These are phyloP conservation scores for Aschersonia sp. DNA, from an alignment of 2,329 filamentous ascomycete species.

Conservation along the genomic window DNA sequence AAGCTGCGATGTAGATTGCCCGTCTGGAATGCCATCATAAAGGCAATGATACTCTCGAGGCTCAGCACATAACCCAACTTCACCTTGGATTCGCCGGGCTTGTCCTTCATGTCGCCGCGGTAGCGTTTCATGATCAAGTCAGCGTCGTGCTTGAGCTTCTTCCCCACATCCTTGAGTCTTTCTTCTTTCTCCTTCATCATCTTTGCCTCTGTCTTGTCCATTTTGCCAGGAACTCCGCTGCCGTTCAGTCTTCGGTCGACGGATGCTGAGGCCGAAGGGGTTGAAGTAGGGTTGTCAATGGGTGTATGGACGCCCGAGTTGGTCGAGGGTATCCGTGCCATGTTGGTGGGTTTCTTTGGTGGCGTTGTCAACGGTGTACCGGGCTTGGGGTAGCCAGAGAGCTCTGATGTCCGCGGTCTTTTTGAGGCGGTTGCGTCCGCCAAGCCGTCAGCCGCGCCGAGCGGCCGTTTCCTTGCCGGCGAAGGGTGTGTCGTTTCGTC, in stretches of 20 bases:
- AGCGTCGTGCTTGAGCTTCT: constrained; percentile 38
- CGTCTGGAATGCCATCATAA: constrained; percentile 37
- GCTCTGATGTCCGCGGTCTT: constrained; percentile 27
- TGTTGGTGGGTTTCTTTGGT: constrained; percentile 33
- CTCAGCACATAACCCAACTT: constrained; percentile 28
- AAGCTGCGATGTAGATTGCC: constrained; percentile 28
- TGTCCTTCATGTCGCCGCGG: constrained; percentile 8
- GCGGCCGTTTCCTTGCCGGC: constrained; percentile 34
- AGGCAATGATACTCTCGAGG: constrained; percentile 35
- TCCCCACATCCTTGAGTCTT: constrained; percentile 26
- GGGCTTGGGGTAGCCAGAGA: constrained; percentile 16
- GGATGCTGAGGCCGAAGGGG: constrained; percentile 11
- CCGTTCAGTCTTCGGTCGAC: constrained; percentile 17
- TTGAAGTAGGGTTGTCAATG: constrained; percentile 23
- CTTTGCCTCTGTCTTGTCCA: constrained; percentile 8
- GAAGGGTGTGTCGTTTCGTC: constrained; percentile 20
- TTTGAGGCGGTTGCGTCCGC: constrained; percentile 21
- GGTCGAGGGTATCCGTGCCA: constrained; percentile 38
- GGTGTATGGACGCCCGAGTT: constrained; percentile 38
- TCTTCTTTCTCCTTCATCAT: constrained; percentile 20
- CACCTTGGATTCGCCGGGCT: constrained; percentile 17
- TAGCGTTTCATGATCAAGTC: constrained; percentile 25
- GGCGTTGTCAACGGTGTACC: constrained; percentile 31
- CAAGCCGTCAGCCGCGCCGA: constrained; percentile 19
- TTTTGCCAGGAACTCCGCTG: constrained; percentile 12